phyloP scores from a whole-genome alignment of 129 eudicot genomes.

The Chrysanthemum makinoi region DNA sequence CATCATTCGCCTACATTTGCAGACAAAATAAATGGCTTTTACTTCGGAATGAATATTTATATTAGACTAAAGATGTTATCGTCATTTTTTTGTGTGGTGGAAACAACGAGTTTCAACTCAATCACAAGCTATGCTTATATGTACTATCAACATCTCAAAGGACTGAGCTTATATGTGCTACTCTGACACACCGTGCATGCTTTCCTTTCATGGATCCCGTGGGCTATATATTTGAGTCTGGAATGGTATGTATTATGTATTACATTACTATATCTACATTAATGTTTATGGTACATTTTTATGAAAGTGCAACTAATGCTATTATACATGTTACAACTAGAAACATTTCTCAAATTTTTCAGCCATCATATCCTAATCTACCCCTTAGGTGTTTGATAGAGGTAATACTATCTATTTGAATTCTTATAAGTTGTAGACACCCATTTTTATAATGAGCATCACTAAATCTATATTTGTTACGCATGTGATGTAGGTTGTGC shows the following conservation, averaged over 20 bases:
- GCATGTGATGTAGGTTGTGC: conserved; percentile 63
- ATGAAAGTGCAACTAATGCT: conserved; percentile 13
- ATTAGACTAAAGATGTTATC: conserved; percentile 15
- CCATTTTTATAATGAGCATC: neutral
- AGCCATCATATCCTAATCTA: conserved; percentile 79
- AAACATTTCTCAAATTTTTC: conserved; percentile 80
- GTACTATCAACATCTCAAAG: conserved; percentile 96
- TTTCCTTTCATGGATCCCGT: conserved; percentile 96
- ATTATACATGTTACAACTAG: conserved; percentile 52
- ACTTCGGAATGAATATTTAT: neutral
- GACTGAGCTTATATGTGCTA: conserved; percentile 91
- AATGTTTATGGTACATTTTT: conserved; percentile 9
- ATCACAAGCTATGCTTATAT: conserved; percentile 94
- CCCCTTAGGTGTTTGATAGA: conserved; percentile 95
- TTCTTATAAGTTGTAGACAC: neutral
- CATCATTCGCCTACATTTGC: too few species aligned
- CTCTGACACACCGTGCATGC: conserved; percentile 95
- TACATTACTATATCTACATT: neutral
- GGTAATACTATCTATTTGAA: conserved; percentile 35
- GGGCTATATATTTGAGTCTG: conserved; percentile 95
- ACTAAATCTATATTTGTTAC: neutral
- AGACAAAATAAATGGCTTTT: too few species aligned
- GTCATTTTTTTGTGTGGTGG: conserved; percentile 3
- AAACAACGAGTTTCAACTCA: conserved; percentile 93
- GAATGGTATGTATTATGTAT: conserved; percentile 61